Evolutionary conservation across 2,329 filamentous ascomycete genomes (phyloP).

Genomic region (Xylaria sp.): DNA sequence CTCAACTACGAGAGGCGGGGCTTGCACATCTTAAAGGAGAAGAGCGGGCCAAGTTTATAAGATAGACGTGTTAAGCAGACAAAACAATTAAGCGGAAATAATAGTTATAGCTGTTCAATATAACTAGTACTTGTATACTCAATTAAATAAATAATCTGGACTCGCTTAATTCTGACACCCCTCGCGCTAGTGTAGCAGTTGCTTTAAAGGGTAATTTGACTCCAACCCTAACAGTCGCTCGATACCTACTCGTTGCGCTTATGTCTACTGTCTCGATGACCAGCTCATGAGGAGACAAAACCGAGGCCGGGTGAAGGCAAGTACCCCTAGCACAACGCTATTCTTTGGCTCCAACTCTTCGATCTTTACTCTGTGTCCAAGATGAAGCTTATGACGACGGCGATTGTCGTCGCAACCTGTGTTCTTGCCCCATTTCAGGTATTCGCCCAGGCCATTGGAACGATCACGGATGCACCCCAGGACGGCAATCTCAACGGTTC

Average conservation of each 20-base stretch:
- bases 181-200: neutral
- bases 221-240: slow-evolving; percentile 6
- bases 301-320: neutral
- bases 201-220: slow-evolving; percentile 19
- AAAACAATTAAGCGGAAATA: too few relatives aligned
- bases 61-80: too few relatives aligned
- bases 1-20: too few relatives aligned
- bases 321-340: slow-evolving; percentile 12
- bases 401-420: slow-evolving; percentile 36
- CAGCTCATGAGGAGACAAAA: neutral
- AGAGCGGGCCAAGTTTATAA: too few relatives aligned
- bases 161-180: too few relatives aligned
- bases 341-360: slow-evolving; percentile 12
- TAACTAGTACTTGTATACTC: too few relatives aligned
- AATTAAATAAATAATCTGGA: too few relatives aligned
- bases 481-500: slow-evolving; percentile 59
- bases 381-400: slow-evolving; percentile 41
- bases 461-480: slow-evolving; percentile 53
- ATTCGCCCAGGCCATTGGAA: slow-evolving; percentile 35
- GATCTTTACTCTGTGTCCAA: slow-evolving; percentile 18
- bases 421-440: slow-evolving; percentile 28
- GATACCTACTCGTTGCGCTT: neutral
- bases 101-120: too few relatives aligned
- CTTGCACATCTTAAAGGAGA: too few relatives aligned
- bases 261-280: neutral